phyloP scores from a whole-genome alignment of 2,329 filamentous ascomycete species.

The Arthrocladium fulminans region DNA sequence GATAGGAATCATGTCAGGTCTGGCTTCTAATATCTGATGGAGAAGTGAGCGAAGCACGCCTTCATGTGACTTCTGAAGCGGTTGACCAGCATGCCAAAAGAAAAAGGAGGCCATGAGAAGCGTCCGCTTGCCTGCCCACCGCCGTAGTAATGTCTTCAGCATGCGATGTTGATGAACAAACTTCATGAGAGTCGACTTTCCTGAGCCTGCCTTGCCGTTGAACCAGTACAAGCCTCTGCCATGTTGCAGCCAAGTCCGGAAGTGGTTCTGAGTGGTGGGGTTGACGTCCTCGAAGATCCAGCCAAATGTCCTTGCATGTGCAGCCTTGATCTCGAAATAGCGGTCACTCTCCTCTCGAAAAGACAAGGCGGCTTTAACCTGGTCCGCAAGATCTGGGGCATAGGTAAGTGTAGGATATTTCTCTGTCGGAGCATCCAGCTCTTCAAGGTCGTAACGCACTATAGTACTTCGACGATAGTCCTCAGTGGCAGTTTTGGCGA shows the following conservation, averaged over 20 bases:
- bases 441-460: neutral
- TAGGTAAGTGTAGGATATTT: neutral
- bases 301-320: neutral
- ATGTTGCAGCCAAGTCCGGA: neutral
- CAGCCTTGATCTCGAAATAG: neutral
- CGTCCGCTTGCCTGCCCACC: neutral
- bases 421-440: neutral
- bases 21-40: neutral
- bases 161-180: neutral
- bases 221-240: constrained; percentile 11
- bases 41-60: constrained; percentile 3
- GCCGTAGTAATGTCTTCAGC: too few species aligned
- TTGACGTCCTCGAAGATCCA: neutral
- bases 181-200: constrained; percentile 38
- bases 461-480: neutral
- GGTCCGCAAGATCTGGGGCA: neutral
- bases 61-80: constrained; percentile 1
- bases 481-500: neutral
- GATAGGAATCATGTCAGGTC: neutral
- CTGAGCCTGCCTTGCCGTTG: constrained; percentile 33
- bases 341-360: neutral
- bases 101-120: neutral
- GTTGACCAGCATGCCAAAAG: neutral
- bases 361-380: neutral
- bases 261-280: too few species aligned